These are phyloP conservation scores for Xylaria arbuscula DNA, from an alignment of 2,329 filamentous ascomycete genomes.

Conservation along the genomic window DNA sequence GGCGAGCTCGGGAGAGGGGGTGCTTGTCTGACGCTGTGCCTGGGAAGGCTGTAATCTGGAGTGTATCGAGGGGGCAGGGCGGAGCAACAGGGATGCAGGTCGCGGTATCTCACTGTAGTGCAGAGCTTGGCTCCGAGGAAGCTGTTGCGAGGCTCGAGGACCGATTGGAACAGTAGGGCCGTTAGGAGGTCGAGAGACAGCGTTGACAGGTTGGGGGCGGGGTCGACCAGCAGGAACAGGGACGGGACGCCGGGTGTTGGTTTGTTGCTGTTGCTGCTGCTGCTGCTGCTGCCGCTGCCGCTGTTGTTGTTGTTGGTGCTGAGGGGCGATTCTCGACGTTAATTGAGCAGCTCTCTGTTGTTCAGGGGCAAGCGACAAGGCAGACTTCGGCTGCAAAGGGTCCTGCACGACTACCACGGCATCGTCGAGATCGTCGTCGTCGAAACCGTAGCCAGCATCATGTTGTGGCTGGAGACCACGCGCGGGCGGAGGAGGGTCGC, in stretches of 20 bases:
- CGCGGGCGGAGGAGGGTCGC: not conserved
- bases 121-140: conserved; percentile 44
- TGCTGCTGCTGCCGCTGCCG: no score
- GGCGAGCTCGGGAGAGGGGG: conserved; percentile 54
- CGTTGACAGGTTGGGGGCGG: conserved; percentile 38
- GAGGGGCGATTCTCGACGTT: conserved; percentile 25
- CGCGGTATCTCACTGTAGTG: conserved; percentile 56
- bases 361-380: conserved; percentile 38
- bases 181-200: conserved; percentile 32
- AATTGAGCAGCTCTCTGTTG: conserved; percentile 24
- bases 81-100: conserved; percentile 51
- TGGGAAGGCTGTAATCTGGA: conserved; percentile 53
- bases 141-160: conserved; percentile 38
- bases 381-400: conserved; percentile 55
- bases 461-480: conserved; percentile 29
- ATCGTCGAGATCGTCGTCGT: conserved; percentile 69
- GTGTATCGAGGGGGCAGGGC: conserved; percentile 46
- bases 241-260: conserved; percentile 40
- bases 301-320: conserved; percentile 26
- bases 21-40: conserved; percentile 40
- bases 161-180: conserved; percentile 2
- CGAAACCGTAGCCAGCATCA: conserved; percentile 58
- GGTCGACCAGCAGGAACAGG: conserved; percentile 42
- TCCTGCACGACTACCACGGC: conserved; percentile 68
- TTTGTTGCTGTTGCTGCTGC: conserved; percentile 23